Evolutionary conservation across 108 stramenopile genomes (phyloP).

Genomic region (Discostella stelligeroides): DNA sequence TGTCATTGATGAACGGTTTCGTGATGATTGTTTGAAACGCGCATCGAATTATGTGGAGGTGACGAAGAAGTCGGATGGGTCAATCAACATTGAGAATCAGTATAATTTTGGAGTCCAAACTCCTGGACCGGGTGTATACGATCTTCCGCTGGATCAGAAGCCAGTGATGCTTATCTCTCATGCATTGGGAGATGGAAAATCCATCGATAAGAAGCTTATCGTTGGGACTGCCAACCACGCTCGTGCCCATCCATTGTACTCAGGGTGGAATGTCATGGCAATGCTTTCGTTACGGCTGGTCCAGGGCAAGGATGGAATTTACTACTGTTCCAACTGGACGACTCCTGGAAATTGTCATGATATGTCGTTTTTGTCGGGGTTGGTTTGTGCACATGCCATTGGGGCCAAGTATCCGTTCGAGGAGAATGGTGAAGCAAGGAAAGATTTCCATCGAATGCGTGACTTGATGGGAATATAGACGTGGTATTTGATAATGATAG

Average conservation of each 20-base stretch:
- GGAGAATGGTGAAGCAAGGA: slow-evolving; percentile 48
- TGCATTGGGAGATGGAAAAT: slow-evolving; percentile 57
- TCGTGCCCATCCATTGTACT: slow-evolving; percentile 61
- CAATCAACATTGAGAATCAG: slow-evolving; percentile 64
- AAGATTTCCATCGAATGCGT: slow-evolving; percentile 55
- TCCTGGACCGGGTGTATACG: slow-evolving; percentile 59
- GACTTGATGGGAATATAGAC: slow-evolving; percentile 60
- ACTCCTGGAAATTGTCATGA: slow-evolving; percentile 67
- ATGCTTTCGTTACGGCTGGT: slow-evolving; percentile 54
- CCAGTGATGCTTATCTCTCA: slow-evolving; percentile 69
- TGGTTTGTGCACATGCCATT: slow-evolving; percentile 59
- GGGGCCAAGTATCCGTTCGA: slow-evolving; percentile 61
- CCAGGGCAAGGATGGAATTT: slow-evolving; percentile 56
- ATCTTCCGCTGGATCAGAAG: slow-evolving; percentile 56
- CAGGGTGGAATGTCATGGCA: slow-evolving; percentile 66
- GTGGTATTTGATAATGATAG: no score
- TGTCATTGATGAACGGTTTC: slow-evolving; percentile 49
- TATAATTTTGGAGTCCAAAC: slow-evolving; percentile 67
- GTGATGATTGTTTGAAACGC: slow-evolving; percentile 52
- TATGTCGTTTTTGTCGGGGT: slow-evolving; percentile 58
- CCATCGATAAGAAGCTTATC: slow-evolving; percentile 48
- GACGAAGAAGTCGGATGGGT: slow-evolving; percentile 47
- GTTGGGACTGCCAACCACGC: slow-evolving; percentile 60
- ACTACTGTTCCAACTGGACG: slow-evolving; percentile 68
- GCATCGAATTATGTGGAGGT: slow-evolving; percentile 62